Conservation (phyloP, 176 grass and related monocot genomes). For the Oryza australiensis region DNA sequence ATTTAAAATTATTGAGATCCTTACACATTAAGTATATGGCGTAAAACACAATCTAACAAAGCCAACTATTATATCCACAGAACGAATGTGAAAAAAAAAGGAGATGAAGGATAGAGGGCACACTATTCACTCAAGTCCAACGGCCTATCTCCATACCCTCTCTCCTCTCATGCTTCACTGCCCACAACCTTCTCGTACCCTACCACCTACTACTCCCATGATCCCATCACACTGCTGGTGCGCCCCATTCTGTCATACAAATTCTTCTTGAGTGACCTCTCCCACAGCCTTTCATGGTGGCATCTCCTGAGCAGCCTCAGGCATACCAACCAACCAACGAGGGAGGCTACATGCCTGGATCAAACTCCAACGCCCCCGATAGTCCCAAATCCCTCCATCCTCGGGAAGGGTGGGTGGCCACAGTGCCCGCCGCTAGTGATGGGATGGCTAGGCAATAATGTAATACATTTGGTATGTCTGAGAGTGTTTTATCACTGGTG, state of each 20-base stretch:
- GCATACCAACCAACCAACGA: no score
- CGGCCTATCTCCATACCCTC: neutral
- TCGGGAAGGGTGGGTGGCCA: neutral
- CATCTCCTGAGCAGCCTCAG: neutral
- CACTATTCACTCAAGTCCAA: slow-evolving; percentile 7
- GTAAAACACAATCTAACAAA: slow-evolving; percentile 13
- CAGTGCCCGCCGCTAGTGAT: neutral
- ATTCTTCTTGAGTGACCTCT: neutral
- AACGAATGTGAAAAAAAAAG: neutral
- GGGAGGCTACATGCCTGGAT: no score
- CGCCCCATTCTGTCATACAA: neutral
- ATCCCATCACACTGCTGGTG: neutral
- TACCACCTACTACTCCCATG: neutral
- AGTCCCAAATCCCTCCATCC: neutral
- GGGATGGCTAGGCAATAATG: no score
- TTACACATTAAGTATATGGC: neutral
- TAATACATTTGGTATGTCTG: neutral
- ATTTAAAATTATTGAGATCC: slow-evolving; percentile 8
- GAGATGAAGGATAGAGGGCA: neutral
- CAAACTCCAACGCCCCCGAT: neutral
- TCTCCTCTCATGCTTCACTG: neutral
- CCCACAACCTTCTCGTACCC: neutral
- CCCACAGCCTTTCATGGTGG: neutral
- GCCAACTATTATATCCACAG: neutral
- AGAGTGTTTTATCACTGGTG: neutral